These are phyloP conservation scores for Coemansia sp. DNA, from an alignment of 192 early-diverging fungal species.

Conservation along the genomic window DNA sequence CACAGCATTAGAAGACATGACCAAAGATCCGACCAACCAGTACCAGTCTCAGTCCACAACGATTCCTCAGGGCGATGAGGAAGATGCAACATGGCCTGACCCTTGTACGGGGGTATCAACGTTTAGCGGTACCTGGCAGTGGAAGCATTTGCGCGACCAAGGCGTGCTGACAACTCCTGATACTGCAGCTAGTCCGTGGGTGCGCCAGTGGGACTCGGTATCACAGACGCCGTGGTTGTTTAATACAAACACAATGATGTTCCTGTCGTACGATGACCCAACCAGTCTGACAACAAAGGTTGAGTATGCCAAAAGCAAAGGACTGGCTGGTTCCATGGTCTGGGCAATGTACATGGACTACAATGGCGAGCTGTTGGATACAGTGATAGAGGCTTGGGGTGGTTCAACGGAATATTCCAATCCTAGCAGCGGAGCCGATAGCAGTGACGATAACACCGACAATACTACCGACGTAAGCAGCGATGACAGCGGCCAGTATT, in stretches of 20 bases:
- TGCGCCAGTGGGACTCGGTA: slow-evolving; percentile 59
- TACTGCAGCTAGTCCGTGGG: slow-evolving; percentile 54
- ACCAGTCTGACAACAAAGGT: slow-evolving; percentile 60
- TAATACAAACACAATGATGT: slow-evolving; percentile 55
- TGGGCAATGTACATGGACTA: slow-evolving; percentile 69
- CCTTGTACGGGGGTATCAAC: slow-evolving; percentile 34
- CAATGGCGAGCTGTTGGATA: slow-evolving; percentile 59
- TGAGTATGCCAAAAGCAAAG: slow-evolving; percentile 56
- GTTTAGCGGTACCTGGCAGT: slow-evolving; percentile 63
- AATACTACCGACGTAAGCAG: neutral
- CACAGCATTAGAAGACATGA: slow-evolving; percentile 53
- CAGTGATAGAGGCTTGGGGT: slow-evolving; percentile 1
- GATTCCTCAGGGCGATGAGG: slow-evolving; percentile 52
- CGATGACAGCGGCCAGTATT: neutral
- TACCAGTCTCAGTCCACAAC: slow-evolving; percentile 30
- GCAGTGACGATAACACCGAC: neutral
- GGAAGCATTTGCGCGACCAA: slow-evolving; percentile 57
- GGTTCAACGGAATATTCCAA: neutral
- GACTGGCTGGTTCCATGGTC: slow-evolving; percentile 65
- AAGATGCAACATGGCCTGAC: slow-evolving; percentile 57
- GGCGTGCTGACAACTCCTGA: slow-evolving; percentile 27
- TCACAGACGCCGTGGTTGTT: slow-evolving; percentile 74
- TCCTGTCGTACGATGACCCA: slow-evolving; percentile 71
- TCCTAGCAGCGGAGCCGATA: neutral
- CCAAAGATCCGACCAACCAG: slow-evolving; percentile 44